A percentile compares a stretch with the other conserved stretches of the same genome.
These are phyloP conservation scores for Epichloe coenophiala DNA, from an alignment of 2,329 filamentous ascomycete species.

Conservation along the genomic window DNA sequence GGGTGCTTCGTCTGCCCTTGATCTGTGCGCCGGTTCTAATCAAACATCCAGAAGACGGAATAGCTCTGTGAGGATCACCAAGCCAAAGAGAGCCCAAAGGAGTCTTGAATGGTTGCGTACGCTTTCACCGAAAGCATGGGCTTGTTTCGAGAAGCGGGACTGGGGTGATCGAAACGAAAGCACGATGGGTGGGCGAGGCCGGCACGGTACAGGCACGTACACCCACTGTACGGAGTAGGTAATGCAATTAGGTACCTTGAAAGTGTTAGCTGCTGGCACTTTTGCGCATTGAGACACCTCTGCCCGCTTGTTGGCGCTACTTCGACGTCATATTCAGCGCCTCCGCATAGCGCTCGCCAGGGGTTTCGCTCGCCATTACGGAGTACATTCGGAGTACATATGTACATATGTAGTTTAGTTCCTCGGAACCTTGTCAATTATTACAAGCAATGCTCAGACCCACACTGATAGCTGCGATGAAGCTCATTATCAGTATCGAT, in stretches of 20 bases:
- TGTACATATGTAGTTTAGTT: too few species aligned
- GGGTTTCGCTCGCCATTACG: not conserved
- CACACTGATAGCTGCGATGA: not conserved
- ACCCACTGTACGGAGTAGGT: too few species aligned
- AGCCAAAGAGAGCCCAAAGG: not conserved
- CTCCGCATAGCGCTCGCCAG: not conserved
- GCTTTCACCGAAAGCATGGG: not conserved
- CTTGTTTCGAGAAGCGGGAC: not conserved
- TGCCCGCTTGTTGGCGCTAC: not conserved
- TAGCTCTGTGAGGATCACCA: not conserved
- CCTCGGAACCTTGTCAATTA: not conserved
- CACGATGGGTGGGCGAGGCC: too few species aligned
- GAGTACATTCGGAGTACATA: not conserved
- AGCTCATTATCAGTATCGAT: conserved; percentile 1
- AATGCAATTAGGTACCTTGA: too few species aligned
- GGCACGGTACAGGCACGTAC: too few species aligned
- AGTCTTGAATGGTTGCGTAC: not conserved
- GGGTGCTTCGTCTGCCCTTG: not conserved
- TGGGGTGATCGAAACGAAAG: not conserved
- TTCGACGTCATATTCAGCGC: conserved; percentile 3
- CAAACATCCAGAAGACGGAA: not conserved
- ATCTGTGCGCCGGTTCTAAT: not conserved
- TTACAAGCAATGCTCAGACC: not conserved
- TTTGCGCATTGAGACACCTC: not conserved
- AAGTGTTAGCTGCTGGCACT: too few species aligned